Evolutionary conservation across 2,329 filamentous ascomycete genomes (phyloP), one percentile per base, ranked within the genome.

Genomic region (Fusarium buxicola): DNA sequence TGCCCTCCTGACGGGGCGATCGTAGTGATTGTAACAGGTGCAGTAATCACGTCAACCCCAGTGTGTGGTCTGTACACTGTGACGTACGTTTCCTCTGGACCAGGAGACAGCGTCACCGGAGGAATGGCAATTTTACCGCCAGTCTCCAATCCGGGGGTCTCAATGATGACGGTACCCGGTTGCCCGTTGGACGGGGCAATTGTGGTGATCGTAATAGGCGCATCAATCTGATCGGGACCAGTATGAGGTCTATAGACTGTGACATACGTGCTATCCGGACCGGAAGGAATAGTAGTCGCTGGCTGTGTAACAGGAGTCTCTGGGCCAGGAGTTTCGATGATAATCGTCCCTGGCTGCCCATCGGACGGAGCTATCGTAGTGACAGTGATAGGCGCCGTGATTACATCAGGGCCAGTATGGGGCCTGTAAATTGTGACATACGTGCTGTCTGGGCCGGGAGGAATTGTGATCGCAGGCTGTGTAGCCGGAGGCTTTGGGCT

Each of bases 11-110:
- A 27, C 9, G 60, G 60, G 2, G 27, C 25, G 13, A 63, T 63
- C 1, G 58, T 63, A 4, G 30, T 58, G 12, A 63, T 27, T 2
- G 54, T 63, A 3, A 63, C 48, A 28, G 54, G 58, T 3, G 44
- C 54, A 28, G 58, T 63, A 9, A 63, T 63, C 8, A 25, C 25
- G 4, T 25, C 58, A 10, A 49, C 21, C 2, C 58, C 58, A 12
- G 60, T 58, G 11, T 63, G 49, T 39, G 53, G 58, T 44, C 53
- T 41, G 21, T 63, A 63, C 4, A 63, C 15, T 9, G 60, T 63
- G 9, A 58, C 36, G 31, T 63, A 63, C 12, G 62, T 36, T 15
- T 38, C 43, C 4, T 36, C 43, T 10, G 56, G 38, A 3, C 40
- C 43, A n/a, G 55, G 56, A 11, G 45, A 25, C 3, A 65, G n/a